Evolutionary conservation across 1,284 basidiomycete species (phyloP).

Genomic region (Rhodotorula sp.): DNA sequence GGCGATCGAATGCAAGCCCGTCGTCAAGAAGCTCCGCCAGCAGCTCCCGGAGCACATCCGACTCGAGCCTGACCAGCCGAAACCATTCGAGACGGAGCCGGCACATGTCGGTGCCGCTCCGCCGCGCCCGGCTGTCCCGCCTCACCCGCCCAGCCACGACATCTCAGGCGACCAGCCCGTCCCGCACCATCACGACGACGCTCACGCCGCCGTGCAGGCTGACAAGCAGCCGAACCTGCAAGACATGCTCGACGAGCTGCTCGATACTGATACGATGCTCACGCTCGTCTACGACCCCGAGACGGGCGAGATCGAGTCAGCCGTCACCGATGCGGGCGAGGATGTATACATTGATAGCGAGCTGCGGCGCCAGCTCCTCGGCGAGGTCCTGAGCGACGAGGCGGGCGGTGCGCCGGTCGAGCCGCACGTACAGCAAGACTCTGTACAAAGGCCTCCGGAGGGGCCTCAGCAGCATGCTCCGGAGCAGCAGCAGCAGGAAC

Average conservation of each 20-base stretch:
- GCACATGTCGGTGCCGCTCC: not conserved
- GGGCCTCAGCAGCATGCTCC: not conserved
- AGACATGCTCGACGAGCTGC: not conserved
- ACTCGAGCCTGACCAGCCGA: not conserved
- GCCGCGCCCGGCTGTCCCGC: not conserved
- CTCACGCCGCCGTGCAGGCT: not conserved
- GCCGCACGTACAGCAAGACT: not conserved
- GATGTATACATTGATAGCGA: constrained; percentile 16
- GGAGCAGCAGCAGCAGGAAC: not conserved
- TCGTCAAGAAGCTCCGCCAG: constrained; percentile 5
- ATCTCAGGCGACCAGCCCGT: not conserved
- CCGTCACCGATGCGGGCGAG: constrained; percentile 15
- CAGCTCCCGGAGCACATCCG: not conserved
- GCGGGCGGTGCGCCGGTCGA: not conserved
- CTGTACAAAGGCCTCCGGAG: too few species aligned
- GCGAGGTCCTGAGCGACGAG: not conserved
- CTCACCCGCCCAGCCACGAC: not conserved
- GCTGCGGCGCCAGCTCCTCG: constrained; percentile 3
- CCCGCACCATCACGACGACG: not conserved
- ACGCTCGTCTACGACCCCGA: constrained; percentile 32
- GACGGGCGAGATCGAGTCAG: constrained; percentile 29
- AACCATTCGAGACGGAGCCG: not conserved
- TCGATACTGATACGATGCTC: constrained; percentile 13
- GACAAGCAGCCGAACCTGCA: not conserved
- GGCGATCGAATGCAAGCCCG: constrained; percentile 34